These are phyloP conservation scores for Magnusiomyces paraingens DNA, from an alignment of 1,139 yeast species.

Conservation along the genomic window DNA sequence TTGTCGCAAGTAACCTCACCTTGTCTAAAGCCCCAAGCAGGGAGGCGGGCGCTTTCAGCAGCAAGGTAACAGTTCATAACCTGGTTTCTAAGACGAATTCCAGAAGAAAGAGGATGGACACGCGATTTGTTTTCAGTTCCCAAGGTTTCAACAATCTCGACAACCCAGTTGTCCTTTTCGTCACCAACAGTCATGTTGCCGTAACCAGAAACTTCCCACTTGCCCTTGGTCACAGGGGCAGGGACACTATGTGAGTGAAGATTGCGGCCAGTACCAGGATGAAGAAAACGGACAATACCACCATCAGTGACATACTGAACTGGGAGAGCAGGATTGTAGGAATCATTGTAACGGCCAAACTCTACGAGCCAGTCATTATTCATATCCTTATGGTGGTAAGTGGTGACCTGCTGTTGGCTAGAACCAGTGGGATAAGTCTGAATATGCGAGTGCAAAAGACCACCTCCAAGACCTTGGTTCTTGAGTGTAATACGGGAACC, in stretches of 20 bases:
- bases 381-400: constrained; percentile 85
- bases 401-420: constrained; percentile 91
- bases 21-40: constrained; percentile 98
- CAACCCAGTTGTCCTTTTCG: constrained; percentile 85
- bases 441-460: constrained; percentile 88
- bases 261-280: constrained; percentile 78
- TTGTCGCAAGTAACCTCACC: constrained; percentile 88
- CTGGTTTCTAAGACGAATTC: constrained; percentile 68
- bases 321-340: constrained; percentile 45
- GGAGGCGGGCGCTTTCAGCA: constrained; percentile 71
- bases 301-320: constrained; percentile 64
- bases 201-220: constrained; percentile 87
- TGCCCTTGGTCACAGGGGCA: constrained; percentile 70
- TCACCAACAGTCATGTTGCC: constrained; percentile 88
- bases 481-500: constrained; percentile 77
- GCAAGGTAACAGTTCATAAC: constrained; percentile 78
- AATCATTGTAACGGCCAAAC: constrained; percentile 57
- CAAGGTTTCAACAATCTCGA: constrained; percentile 76
- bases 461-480: constrained; percentile 89
- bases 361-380: constrained; percentile 90
- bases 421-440: constrained; percentile 95
- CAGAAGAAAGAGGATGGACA: constrained; percentile 81
- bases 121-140: constrained; percentile 53
- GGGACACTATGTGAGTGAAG: constrained; percentile 78
- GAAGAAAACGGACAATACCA: constrained; percentile 69